Conservation (phyloP, 2,329 filamentous ascomycete genomes). For the Fusarium lyarnte region DNA sequence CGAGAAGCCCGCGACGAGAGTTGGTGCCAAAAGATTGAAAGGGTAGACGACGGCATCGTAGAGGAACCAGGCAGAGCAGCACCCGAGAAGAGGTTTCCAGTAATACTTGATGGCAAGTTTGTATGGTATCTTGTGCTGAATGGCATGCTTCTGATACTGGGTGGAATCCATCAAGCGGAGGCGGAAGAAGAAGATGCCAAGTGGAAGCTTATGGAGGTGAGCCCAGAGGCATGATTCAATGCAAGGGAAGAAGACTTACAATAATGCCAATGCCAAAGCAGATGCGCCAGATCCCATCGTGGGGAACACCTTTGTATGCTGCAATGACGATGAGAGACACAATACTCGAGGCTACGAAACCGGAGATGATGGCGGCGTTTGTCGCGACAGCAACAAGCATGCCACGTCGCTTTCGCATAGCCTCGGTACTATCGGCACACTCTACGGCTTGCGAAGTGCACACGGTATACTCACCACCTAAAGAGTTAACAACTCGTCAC, state of each 20-base stretch:
- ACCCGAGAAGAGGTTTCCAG: neutral
- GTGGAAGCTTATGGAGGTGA: neutral
- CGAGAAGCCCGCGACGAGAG: neutral
- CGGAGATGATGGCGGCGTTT: neutral
- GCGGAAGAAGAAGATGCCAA: neutral
- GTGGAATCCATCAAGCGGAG: neutral
- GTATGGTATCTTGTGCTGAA: neutral
- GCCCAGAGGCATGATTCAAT: fast-evolving
- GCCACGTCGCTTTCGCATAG: neutral
- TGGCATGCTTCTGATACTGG: neutral
- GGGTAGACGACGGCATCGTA: neutral
- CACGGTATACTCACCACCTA: neutral
- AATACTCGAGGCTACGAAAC: neutral
- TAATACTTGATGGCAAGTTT: neutral
- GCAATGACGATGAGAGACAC: neutral
- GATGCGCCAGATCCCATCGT: neutral
- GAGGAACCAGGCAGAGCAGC: neutral
- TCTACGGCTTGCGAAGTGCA: neutral
- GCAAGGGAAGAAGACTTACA: neutral
- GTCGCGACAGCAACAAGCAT: neutral
- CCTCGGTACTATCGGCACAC: neutral
- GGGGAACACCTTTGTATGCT: neutral
- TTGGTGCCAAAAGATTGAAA: neutral
- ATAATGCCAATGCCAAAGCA: neutral
- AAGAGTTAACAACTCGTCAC: neutral